Base-by-base conservation (phyloP, 2,329 filamentous ascomycete species). In the Alternaria infectoria region DNA sequence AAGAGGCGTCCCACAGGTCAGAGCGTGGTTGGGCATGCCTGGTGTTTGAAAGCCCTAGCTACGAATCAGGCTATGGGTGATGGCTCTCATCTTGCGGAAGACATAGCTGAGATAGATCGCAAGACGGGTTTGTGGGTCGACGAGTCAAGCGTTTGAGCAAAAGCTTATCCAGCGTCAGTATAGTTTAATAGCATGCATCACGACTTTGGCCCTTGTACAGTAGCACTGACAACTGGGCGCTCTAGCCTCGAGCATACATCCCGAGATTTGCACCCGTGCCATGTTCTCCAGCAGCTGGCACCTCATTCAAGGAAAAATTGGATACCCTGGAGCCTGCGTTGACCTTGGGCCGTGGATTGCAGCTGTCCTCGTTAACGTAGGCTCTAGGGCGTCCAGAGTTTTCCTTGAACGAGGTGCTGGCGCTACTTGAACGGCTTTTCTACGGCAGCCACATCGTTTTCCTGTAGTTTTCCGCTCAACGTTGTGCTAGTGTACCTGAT, bases 21-120 rank as follows among this genome's bases (percentile, higher is more conserved):
- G 83, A 60, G 75, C 77, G 40, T 75, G 82, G 30, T 58, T 85
- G 49, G 83, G 83, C 3, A 83, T 84, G 82, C 83, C 83, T 8
- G 83, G 83, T 11, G 76, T 81, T 46, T 82, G 61, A 69, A 61
- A 70, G 7, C 11, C 3, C 11, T 47, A 15, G 44, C 11, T 19
- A 28, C 13, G 13, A 13, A 50, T n/a, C 6, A 19, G n/a, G 21
- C 7, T 13, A 25, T 26, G 11, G 21, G 54, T 13, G 26, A 15
- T 43, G 56, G 15, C 23, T 26, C 5, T 43, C 9, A 4, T 44
- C 30, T 25, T 40, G 13, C 44, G n/a, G 30, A 52, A 32, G 17
- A 9, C 46, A 58, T 43, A 25, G 6, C 32, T 17, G 32, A 12
- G 46, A 52, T 17, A 19, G 46, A 50, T 40, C 19, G 19, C 15